Conservation (phyloP, 2,329 filamentous ascomycete species). For the Paracoccidioides lutzii region DNA sequence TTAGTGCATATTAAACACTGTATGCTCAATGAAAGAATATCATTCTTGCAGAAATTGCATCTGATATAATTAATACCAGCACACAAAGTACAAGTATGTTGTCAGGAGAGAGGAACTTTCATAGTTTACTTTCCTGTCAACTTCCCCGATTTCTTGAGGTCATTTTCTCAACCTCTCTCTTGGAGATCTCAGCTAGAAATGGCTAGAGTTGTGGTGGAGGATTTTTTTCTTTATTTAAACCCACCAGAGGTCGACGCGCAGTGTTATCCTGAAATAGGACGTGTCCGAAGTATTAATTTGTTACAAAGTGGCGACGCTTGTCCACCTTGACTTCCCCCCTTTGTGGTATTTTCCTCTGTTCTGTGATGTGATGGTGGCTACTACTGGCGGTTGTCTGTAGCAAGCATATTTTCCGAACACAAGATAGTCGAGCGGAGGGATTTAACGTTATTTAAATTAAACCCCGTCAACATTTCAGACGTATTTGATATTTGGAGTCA, state of each 20-base stretch:
- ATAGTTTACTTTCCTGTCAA: too few relatives aligned
- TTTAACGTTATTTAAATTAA: too few relatives aligned
- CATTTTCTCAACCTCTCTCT: not conserved
- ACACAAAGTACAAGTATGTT: not conserved
- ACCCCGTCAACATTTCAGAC: too few relatives aligned
- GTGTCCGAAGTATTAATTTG: not conserved
- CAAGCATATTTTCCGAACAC: too few relatives aligned
- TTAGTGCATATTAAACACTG: not conserved
- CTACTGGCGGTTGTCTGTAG: too few relatives aligned
- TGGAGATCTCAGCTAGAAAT: not conserved
- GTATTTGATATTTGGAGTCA: too few relatives aligned
- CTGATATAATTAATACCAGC: not conserved
- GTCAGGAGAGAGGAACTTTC: too few relatives aligned
- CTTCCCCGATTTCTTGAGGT: not conserved
- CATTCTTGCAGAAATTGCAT: not conserved
- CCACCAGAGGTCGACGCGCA: not conserved
- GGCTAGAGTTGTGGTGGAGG: not conserved
- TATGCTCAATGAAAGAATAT: not conserved
- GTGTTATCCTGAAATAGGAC: not conserved
- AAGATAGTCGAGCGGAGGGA: too few relatives aligned
- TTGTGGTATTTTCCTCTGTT: too few relatives aligned
- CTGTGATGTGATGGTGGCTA: too few relatives aligned
- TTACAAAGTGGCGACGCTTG: not conserved
- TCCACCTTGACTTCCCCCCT: not conserved
- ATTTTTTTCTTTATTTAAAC: not conserved